These are phyloP conservation scores for Colletotrichum tabaci DNA, from an alignment of 2,329 filamentous ascomycete genomes.

Conservation along the genomic window DNA sequence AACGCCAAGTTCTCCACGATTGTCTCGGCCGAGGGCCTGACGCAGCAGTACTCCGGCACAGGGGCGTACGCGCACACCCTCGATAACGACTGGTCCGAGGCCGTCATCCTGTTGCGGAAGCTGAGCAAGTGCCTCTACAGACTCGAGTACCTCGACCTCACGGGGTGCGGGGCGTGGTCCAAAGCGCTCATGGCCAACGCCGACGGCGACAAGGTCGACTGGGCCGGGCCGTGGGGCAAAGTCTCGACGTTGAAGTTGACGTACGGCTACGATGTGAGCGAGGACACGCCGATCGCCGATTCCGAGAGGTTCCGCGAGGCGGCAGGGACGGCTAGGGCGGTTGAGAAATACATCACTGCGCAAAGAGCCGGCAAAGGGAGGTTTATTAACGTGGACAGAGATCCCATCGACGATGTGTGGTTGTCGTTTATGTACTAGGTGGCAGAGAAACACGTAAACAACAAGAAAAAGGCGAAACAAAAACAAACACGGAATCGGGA, in stretches of 20 bases:
- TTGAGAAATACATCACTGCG: conserved; percentile 64
- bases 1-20: conserved; percentile 66
- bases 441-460: not conserved
- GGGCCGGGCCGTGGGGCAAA: conserved; percentile 69
- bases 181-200: conserved; percentile 60
- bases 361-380: conserved; percentile 64
- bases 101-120: conserved; percentile 68
- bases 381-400: conserved; percentile 65
- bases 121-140: conserved; percentile 69
- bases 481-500: not conserved
- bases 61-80: conserved; percentile 71
- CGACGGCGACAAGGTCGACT: conserved; percentile 67
- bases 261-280: conserved; percentile 58
- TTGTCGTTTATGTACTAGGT: conserved; percentile 5
- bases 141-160: conserved; percentile 74
- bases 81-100: conserved; percentile 73
- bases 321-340: conserved; percentile 54
- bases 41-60: conserved; percentile 68
- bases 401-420: conserved; percentile 43
- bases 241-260: conserved; percentile 61
- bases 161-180: conserved; percentile 71
- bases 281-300: conserved; percentile 53
- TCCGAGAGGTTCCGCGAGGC: conserved; percentile 53
- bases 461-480: not conserved
- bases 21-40: conserved; percentile 58